These are phyloP conservation scores for Exophiala alcalophila DNA, from an alignment of 2,329 filamentous ascomycete genomes.

Conservation along the genomic window DNA sequence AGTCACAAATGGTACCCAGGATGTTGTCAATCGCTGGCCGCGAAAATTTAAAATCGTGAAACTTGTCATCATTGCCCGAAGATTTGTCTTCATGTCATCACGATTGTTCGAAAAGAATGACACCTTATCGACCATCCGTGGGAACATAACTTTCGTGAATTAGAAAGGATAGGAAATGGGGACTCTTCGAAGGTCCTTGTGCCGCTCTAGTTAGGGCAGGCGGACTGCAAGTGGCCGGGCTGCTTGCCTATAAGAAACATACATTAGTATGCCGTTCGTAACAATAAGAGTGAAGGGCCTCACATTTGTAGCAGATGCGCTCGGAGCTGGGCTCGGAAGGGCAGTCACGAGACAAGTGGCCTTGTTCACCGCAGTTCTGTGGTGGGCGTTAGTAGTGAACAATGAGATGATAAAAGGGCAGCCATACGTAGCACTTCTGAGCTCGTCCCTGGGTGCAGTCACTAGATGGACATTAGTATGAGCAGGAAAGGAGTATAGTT, in stretches of 20 bases:
- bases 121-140: constrained; percentile 8
- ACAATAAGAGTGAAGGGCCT: constrained; percentile 1
- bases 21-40: constrained; percentile 8
- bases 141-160: constrained; percentile 13
- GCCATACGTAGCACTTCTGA: constrained; percentile 92
- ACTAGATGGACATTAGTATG: constrained; percentile 54
- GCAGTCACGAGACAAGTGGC: constrained; percentile 94
- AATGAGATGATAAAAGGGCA: no score
- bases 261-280: no score
- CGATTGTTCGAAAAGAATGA: constrained; percentile 3
- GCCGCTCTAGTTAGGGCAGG: constrained; percentile 68
- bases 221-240: constrained; percentile 85
- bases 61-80: constrained; percentile 11
- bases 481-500: not conserved
- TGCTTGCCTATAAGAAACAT: constrained; percentile 50
- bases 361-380: constrained; percentile 70
- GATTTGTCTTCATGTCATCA: constrained; percentile 16
- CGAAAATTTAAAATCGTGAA: constrained; percentile 6
- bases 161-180: constrained; percentile 14
- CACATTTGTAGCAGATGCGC: constrained; percentile 98
- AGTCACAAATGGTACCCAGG: constrained; percentile 14
- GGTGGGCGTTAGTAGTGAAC: constrained; percentile 15
- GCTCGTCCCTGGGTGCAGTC: constrained; percentile 84
- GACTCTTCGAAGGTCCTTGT: constrained; percentile 3
- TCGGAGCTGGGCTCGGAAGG: constrained; percentile 85